Percentiles rank a stretch among this genome's conserved stretches.
Conservation (phyloP, 2,329 filamentous ascomycete species). For the Aspergillus sp. region DNA sequence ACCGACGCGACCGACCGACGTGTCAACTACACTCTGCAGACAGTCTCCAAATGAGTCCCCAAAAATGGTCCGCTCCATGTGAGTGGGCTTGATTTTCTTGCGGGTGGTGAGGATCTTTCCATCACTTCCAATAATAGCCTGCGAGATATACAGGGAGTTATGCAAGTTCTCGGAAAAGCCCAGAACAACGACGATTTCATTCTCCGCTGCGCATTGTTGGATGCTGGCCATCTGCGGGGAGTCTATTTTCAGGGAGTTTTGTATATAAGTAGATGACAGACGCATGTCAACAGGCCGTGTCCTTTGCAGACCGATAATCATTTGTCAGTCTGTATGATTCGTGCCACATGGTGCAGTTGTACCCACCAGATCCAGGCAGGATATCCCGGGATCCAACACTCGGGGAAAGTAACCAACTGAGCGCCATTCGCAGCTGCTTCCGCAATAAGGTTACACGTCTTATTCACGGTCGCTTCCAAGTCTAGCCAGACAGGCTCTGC, state of each 20-base stretch:
- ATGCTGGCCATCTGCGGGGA: conserved; percentile 43
- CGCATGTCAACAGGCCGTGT: conserved; percentile 33
- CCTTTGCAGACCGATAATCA: conserved; percentile 22
- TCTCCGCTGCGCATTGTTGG: conserved; percentile 33
- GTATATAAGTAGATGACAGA: conserved; percentile 34
- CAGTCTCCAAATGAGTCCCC: conserved; percentile 48
- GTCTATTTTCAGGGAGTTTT: conserved; percentile 32
- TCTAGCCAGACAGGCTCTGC: conserved; percentile 64
- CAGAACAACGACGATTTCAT: conserved; percentile 46
- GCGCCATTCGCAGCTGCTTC: conserved; percentile 57
- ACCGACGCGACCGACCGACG: conserved; percentile 45
- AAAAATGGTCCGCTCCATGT: conserved; percentile 55
- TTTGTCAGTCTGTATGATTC: not conserved
- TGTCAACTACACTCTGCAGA: conserved; percentile 44
- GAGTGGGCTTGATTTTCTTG: conserved; percentile 56
- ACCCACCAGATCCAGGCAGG: conserved; percentile 51
- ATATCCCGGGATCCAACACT: conserved; percentile 59
- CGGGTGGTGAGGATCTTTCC: conserved; percentile 46
- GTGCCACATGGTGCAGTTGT: not conserved
- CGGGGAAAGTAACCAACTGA: conserved; percentile 57
- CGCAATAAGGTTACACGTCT: conserved; percentile 59
- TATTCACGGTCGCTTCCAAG: conserved; percentile 55
- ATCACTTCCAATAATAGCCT: conserved; percentile 46
- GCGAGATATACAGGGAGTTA: conserved; percentile 49
- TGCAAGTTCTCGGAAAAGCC: conserved; percentile 48